phyloP scores from a whole-genome alignment of 2,329 filamentous ascomycete genomes.

The Aspergillus brasiliensis region DNA sequence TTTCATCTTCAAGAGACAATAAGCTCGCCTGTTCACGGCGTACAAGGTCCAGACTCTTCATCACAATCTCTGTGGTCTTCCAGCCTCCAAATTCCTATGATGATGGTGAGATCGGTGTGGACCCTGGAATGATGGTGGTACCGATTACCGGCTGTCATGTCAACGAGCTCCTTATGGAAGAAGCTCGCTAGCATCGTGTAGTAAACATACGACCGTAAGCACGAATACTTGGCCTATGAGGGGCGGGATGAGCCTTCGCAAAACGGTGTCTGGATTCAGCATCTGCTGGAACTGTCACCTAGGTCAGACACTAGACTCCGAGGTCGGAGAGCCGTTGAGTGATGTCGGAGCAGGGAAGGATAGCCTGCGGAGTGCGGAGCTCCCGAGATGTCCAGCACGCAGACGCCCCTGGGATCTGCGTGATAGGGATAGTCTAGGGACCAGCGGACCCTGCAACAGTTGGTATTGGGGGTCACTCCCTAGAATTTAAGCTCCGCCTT shows the following conservation, averaged over 20 bases:
- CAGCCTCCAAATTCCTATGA: neutral
- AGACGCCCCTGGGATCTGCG: constrained; percentile 10
- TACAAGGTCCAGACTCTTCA: neutral
- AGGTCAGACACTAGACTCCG: constrained; percentile 20
- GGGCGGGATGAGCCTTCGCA: neutral
- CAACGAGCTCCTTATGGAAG: neutral
- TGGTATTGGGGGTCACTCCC: neutral
- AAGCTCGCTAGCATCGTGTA: neutral
- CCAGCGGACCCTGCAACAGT: constrained; percentile 1
- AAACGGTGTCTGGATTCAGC: neutral
- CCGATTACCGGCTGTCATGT: neutral
- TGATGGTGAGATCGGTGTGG: neutral
- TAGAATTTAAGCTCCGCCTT: neutral
- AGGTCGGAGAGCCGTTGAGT: constrained; percentile 14
- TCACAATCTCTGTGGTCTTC: neutral
- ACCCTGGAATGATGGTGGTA: neutral
- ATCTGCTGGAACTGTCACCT: neutral
- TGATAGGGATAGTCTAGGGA: constrained; percentile 1
- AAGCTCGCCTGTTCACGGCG: neutral
- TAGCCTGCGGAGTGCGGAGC: constrained; percentile 1
- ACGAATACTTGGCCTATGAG: neutral
- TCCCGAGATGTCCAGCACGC: neutral
- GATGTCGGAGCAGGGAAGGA: neutral
- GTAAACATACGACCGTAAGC: neutral
- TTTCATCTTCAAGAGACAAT: neutral